Evolutionary conservation across 1,284 basidiomycete genomes (phyloP).

Genomic region (Taiwanofungus camphoratus): DNA sequence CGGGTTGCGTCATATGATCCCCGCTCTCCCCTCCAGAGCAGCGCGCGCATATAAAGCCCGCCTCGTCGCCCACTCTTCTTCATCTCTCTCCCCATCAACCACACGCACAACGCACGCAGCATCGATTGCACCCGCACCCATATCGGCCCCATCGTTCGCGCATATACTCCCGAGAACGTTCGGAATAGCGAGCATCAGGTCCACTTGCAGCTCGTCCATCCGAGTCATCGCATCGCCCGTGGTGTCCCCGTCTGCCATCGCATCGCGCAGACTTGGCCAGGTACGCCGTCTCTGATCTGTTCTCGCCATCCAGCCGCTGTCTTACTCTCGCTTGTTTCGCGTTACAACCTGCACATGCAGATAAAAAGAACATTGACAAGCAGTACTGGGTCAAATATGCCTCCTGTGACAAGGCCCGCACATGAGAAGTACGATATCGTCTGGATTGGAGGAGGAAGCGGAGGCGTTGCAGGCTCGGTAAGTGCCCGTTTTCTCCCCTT

Average conservation of each 20-base stretch:
- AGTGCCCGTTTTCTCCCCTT: no score
- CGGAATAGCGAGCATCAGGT: no score
- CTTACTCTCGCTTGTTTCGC: not conserved
- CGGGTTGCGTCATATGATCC: no score
- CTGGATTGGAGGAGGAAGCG: constrained; percentile 82
- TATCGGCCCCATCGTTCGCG: constrained; percentile 4
- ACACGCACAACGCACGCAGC: no score
- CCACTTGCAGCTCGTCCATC: not conserved
- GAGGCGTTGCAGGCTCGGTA: constrained; percentile 74
- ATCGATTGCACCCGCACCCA: not conserved
- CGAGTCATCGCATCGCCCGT: constrained; percentile 1
- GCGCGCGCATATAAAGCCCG: no score
- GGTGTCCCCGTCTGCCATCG: no score
- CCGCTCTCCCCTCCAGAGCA: no score
- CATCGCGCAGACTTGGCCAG: constrained; percentile 17
- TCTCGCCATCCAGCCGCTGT: not conserved
- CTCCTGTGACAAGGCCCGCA: constrained; percentile 62
- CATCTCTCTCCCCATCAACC: no score
- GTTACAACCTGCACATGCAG: constrained; percentile 25
- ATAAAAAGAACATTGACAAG: constrained; percentile 44
- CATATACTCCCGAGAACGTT: not conserved
- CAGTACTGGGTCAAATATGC: constrained; percentile 43
- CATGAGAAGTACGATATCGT: constrained; percentile 72
- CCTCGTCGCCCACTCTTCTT: no score
- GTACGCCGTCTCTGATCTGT: constrained; percentile 4